Conservation (phyloP, 345 rosid genomes). For the Salix dunnii region DNA sequence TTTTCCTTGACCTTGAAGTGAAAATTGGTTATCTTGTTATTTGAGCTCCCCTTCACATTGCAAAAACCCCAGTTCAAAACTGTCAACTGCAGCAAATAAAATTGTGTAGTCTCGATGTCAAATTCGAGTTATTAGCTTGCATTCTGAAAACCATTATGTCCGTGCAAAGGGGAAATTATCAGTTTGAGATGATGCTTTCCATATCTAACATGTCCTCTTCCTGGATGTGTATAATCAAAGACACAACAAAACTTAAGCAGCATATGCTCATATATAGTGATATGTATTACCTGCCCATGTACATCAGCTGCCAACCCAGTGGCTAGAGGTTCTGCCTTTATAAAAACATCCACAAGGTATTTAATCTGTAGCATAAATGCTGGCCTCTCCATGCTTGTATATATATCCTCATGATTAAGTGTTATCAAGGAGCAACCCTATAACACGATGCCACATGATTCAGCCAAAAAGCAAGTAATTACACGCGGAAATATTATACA, state of each 20-base stretch:
- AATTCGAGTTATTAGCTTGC: neutral
- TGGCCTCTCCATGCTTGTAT: constrained; percentile 51
- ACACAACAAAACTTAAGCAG: no score
- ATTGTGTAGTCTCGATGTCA: neutral
- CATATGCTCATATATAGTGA: neutral
- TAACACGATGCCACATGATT: neutral
- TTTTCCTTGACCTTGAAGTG: constrained; percentile 81
- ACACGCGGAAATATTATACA: neutral
- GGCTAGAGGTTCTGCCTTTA: constrained; percentile 78
- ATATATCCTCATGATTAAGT: constrained; percentile 78
- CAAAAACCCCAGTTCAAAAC: constrained; percentile 47
- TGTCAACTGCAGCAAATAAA: constrained; percentile 50
- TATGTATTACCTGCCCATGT: constrained; percentile 70
- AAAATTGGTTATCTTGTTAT: constrained; percentile 62
- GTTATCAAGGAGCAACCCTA: constrained; percentile 73
- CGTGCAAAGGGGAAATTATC: neutral
- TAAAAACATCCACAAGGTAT: constrained; percentile 67
- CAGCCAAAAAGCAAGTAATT: neutral
- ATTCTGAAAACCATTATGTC: neutral
- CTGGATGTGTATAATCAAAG: neutral
- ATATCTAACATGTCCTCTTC: neutral
- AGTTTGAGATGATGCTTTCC: neutral
- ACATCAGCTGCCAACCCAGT: constrained; percentile 92
- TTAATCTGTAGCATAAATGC: constrained; percentile 52
- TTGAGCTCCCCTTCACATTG: constrained; percentile 26